These are phyloP conservation scores for Clonostachys solani DNA, from an alignment of 2,329 filamentous ascomycete genomes.

Conservation along the genomic window DNA sequence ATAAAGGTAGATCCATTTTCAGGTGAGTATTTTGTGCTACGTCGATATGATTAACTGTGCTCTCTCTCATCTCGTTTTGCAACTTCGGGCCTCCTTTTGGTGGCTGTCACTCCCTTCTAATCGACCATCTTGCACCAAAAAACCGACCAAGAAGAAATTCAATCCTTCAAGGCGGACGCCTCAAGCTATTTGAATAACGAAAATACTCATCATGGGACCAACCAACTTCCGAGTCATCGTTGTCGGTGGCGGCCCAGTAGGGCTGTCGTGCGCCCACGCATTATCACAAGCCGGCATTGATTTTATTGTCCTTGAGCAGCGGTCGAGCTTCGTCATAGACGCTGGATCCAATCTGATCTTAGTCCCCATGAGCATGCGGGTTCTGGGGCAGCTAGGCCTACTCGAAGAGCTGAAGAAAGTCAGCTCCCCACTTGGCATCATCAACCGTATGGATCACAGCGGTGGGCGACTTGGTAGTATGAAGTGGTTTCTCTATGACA, in stretches of 20 bases:
- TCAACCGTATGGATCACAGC: constrained; percentile 14
- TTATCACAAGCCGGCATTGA: constrained; percentile 21
- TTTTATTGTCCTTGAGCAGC: constrained; percentile 29
- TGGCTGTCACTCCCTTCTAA: too few species aligned
- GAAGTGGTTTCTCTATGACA: constrained; percentile 12
- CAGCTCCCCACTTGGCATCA: constrained; percentile 11
- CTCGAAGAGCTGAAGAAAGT: constrained; percentile 10
- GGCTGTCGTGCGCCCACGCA: constrained; percentile 15
- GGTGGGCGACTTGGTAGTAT: constrained; percentile 16
- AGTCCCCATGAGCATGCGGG: constrained; percentile 15
- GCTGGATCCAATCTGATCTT: constrained; percentile 23
- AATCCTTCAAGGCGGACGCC: too few species aligned
- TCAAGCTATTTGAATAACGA: too few species aligned
- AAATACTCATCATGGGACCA: too few species aligned
- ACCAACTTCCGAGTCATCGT: constrained; percentile 9
- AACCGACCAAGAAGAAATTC: too few species aligned
- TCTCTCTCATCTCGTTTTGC: too few species aligned
- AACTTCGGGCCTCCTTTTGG: too few species aligned
- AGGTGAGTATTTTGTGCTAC: too few species aligned
- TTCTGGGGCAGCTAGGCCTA: constrained; percentile 24
- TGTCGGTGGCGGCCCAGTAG: constrained; percentile 17
- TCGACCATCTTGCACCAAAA: too few species aligned
- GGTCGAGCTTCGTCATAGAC: constrained; percentile 16
- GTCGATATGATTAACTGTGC: too few species aligned
- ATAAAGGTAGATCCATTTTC: too few species aligned